Conservation (phyloP, 495 filamentous ascomycete species). For the Sordaria brevicollis region DNA sequence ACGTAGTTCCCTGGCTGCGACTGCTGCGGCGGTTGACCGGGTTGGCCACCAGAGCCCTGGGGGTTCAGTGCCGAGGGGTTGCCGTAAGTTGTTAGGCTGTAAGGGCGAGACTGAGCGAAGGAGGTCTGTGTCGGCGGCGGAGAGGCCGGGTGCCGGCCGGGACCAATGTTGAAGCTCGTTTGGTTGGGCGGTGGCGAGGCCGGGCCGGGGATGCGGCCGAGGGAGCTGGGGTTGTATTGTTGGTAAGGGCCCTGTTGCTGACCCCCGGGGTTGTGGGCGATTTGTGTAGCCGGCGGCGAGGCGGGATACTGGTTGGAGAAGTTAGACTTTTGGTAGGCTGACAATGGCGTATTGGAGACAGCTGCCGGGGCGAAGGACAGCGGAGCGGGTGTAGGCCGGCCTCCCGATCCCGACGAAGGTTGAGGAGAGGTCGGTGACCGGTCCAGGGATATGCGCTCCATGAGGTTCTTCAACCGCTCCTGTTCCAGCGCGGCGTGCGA, state of each 20-base stretch:
- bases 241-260: conserved; percentile 27
- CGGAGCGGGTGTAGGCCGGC: conserved; percentile 36
- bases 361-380: conserved; percentile 16
- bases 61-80: conserved; percentile 26
- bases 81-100: conserved; percentile 30
- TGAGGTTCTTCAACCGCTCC: conserved; percentile 73
- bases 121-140: conserved; percentile 43
- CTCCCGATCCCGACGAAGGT: conserved; percentile 15
- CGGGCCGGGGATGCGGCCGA: conserved; percentile 38
- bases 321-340: conserved; percentile 38
- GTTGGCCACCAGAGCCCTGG: conserved; percentile 10
- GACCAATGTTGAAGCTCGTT: conserved; percentile 34
- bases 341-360: conserved; percentile 13
- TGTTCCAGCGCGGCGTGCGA: conserved; percentile 77
- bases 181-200: conserved; percentile 38
- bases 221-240: conserved; percentile 37
- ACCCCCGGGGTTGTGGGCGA: conserved; percentile 18
- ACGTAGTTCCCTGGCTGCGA: conserved; percentile 32
- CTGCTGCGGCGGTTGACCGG: conserved; percentile 15
- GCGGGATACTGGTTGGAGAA: conserved; percentile 39
- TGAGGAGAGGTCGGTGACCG: conserved; percentile 32
- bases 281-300: conserved; percentile 40
- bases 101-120: conserved; percentile 23
- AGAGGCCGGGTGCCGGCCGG: conserved; percentile 34
- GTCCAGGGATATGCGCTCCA: conserved; percentile 91